A percentile compares a stretch with the other conserved stretches of the same genome.
These are phyloP conservation scores for Pholiota conissans DNA, from an alignment of 768 basidiomycete species.

Conservation along the genomic window DNA sequence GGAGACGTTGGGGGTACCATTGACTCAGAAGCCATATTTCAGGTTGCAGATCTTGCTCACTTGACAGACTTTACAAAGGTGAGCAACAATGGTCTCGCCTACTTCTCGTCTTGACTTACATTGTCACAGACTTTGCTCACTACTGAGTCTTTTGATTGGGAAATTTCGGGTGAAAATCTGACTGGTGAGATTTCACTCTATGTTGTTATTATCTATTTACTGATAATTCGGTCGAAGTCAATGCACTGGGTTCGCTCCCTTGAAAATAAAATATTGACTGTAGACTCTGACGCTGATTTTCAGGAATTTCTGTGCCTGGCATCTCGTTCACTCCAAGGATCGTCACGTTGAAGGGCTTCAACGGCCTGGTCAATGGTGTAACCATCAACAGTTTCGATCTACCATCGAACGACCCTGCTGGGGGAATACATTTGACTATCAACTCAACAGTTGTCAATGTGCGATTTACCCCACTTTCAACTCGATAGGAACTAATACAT, in stretches of 20 bases:
- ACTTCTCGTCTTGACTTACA: not conserved
- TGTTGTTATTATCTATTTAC: not conserved
- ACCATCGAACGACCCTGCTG: constrained; percentile 67
- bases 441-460: constrained; percentile 62
- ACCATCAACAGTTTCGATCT: constrained; percentile 67
- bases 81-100: not conserved
- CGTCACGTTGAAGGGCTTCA: constrained; percentile 69
- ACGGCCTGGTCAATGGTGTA: constrained; percentile 63
- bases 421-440: constrained; percentile 69
- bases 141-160: constrained; percentile 67
- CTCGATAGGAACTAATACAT: not conserved
- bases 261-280: not conserved
- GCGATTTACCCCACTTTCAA: constrained; percentile 19
- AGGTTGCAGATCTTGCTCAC: constrained; percentile 54
- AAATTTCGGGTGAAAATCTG: constrained; percentile 63
- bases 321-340: constrained; percentile 55
- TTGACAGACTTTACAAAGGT: constrained; percentile 69
- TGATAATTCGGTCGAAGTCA: constrained; percentile 36
- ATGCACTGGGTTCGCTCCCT: constrained; percentile 48
- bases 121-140: constrained; percentile 52
- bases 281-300: not conserved
- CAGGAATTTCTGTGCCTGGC: constrained; percentile 58
- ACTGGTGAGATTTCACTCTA: constrained; percentile 39
- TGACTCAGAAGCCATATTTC: constrained; percentile 53
- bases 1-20: constrained; percentile 68